Conservation (phyloP, 768 basidiomycete species). For the Rhodosporidiobolus sp. region DNA sequence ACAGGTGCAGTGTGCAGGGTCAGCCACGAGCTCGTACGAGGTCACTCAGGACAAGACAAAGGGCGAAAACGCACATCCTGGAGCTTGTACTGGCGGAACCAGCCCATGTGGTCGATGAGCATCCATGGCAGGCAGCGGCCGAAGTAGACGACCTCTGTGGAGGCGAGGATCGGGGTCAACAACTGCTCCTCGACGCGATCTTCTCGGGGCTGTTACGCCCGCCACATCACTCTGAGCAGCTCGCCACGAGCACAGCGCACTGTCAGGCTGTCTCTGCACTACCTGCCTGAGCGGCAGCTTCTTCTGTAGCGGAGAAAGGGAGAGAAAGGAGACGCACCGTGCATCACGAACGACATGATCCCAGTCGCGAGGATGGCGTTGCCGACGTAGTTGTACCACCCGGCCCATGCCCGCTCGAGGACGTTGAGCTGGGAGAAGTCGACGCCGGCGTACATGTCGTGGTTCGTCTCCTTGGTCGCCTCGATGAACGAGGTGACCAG, state of each 20-base stretch:
- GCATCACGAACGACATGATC: constrained; percentile 83
- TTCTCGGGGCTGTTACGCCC: too few species aligned
- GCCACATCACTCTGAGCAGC: too few species aligned
- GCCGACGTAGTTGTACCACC: constrained; percentile 80
- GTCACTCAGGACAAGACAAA: too few species aligned
- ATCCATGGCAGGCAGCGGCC: constrained; percentile 93
- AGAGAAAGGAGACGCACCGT: constrained; percentile 53
- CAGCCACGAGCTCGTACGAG: not conserved
- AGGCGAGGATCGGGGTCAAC: not conserved
- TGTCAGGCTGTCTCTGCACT: too few species aligned
- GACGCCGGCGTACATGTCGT: constrained; percentile 46
- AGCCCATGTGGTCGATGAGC: constrained; percentile 88
- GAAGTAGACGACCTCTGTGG: constrained; percentile 72
- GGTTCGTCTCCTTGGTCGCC: constrained; percentile 12
- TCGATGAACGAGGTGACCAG: constrained; percentile 28
- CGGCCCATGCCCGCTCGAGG: constrained; percentile 58
- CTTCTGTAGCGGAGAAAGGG: too few species aligned
- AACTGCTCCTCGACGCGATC: not conserved
- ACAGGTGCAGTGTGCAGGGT: not conserved
- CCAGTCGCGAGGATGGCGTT: constrained; percentile 91
- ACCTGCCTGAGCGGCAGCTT: too few species aligned
- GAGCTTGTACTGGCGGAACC: constrained; percentile 90
- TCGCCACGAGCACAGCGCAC: too few species aligned
- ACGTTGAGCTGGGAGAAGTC: constrained; percentile 45
- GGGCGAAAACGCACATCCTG: constrained; percentile 53